A percentile compares a stretch with the other conserved stretches of the same genome.
These are phyloP conservation scores for Pseudopithomyces chartarum DNA, from an alignment of 2,329 filamentous ascomycete species.

Conservation along the genomic window DNA sequence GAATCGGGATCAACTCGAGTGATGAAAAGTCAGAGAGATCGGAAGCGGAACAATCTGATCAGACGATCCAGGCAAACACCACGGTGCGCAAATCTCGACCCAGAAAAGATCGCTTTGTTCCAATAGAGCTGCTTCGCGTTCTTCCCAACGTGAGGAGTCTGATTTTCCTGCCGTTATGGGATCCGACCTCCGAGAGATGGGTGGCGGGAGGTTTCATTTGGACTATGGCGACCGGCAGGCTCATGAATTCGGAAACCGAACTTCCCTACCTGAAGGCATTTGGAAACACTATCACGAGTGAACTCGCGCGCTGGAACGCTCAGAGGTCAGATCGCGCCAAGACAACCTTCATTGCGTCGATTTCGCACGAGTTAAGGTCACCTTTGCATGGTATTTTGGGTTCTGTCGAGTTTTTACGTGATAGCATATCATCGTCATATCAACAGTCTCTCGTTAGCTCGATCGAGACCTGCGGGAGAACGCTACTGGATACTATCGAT, in stretches of 20 bases:
- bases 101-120: conserved; percentile 36
- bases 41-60: conserved; percentile 36
- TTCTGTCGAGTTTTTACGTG: conserved; percentile 38
- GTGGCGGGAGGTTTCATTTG: conserved; percentile 41
- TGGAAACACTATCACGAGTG: conserved; percentile 39
- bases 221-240: conserved; percentile 33
- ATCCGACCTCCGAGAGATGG: conserved; percentile 39
- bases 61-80: conserved; percentile 8
- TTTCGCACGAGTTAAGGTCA: conserved; percentile 57
- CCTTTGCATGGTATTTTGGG: conserved; percentile 66
- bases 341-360: conserved; percentile 48
- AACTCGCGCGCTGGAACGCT: conserved; percentile 37
- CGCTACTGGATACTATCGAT: conserved; percentile 47
- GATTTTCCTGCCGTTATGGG: conserved; percentile 45
- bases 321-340: conserved; percentile 43
- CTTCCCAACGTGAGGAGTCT: conserved; percentile 42
- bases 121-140: conserved; percentile 37
- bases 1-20: conserved; percentile 35
- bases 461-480: conserved; percentile 44
- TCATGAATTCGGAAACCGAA: conserved; percentile 40
- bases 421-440: conserved; percentile 34
- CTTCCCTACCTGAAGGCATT: conserved; percentile 42
- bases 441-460: conserved; percentile 49
- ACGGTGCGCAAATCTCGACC: conserved; percentile 17
- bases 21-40: conserved; percentile 38